phyloP scores from a whole-genome alignment of 352 stramenopile species.

The Phytophthora uliginosa region DNA sequence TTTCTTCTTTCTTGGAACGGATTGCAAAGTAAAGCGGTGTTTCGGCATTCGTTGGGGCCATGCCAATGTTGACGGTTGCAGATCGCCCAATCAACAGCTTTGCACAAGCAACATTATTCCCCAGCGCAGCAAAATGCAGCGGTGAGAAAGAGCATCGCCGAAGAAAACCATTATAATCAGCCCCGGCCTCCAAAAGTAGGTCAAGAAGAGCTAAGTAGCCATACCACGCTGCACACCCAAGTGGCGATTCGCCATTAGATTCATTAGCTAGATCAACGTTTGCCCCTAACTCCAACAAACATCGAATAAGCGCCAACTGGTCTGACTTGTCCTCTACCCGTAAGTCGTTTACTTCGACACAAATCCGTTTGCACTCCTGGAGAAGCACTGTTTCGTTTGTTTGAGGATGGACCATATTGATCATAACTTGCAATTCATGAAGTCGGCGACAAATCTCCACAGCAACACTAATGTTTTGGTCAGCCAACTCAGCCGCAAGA shows the following conservation, averaged over 20 bases:
- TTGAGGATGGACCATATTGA: slow-evolving; percentile 53
- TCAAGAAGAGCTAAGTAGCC: slow-evolving; percentile 58
- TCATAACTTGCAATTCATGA: slow-evolving; percentile 49
- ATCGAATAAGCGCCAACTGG: slow-evolving; percentile 51
- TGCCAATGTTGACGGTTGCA: slow-evolving; percentile 54
- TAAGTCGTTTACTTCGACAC: slow-evolving; percentile 2
- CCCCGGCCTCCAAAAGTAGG: slow-evolving; percentile 61
- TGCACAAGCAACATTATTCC: slow-evolving; percentile 46
- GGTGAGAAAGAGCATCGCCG: slow-evolving; percentile 58
- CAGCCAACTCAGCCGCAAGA: slow-evolving; percentile 52
- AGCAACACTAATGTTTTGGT: slow-evolving; percentile 56
- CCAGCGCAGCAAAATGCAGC: slow-evolving; percentile 68
- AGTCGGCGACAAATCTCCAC: slow-evolving; percentile 63
- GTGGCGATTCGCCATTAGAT: slow-evolving; percentile 57
- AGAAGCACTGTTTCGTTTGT: slow-evolving; percentile 60
- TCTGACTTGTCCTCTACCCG: slow-evolving; percentile 12
- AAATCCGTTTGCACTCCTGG: slow-evolving; percentile 70
- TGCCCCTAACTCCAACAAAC: slow-evolving; percentile 61
- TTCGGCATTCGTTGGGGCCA: slow-evolving; percentile 48
- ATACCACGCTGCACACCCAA: slow-evolving; percentile 62
- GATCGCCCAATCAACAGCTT: slow-evolving; percentile 50
- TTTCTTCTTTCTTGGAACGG: slow-evolving; percentile 52
- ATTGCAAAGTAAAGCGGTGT: slow-evolving; percentile 70
- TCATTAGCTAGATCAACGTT: slow-evolving; percentile 65
- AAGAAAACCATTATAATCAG: slow-evolving; percentile 46